Percentiles rank a stretch among this genome's conserved stretches.
Evolutionary conservation across 768 basidiomycete genomes (phyloP).

Genomic region (Macrolepiota albuminosa): DNA sequence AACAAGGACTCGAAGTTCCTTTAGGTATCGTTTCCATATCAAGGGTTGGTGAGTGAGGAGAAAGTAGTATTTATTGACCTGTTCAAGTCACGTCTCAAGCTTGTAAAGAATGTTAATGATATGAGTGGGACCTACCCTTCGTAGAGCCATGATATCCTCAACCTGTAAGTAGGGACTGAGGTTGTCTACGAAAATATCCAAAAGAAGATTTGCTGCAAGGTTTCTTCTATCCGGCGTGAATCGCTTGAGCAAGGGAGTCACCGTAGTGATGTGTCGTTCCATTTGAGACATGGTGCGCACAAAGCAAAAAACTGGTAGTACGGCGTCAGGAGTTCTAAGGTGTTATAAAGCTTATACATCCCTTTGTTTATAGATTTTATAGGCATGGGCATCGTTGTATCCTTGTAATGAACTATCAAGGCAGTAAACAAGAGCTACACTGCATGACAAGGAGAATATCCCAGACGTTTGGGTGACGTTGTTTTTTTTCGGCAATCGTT

Average conservation of each 20-base stretch:
- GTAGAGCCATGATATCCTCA: constrained; percentile 44
- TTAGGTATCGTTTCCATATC: too few relatives aligned
- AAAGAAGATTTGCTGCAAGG: background rate
- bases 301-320: background rate
- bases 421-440: background rate
- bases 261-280: background rate
- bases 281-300: background rate
- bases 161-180: constrained; percentile 38
- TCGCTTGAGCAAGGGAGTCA: background rate
- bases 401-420: background rate
- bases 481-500: background rate
- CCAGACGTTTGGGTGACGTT: background rate
- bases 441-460: background rate
- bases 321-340: background rate
- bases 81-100: too few relatives aligned
- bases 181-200: constrained; percentile 31
- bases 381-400: background rate
- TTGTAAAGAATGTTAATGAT: too few relatives aligned
- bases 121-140: constrained; percentile 28
- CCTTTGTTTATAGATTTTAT: background rate
- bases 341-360: background rate
- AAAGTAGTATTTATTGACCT: too few relatives aligned
- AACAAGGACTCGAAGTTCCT: too few relatives aligned
- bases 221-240: background rate
- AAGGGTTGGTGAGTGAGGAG: too few relatives aligned